These are phyloP conservation scores for Fusarium sp. DNA, from an alignment of 2,329 filamentous ascomycete species.

Conservation along the genomic window DNA sequence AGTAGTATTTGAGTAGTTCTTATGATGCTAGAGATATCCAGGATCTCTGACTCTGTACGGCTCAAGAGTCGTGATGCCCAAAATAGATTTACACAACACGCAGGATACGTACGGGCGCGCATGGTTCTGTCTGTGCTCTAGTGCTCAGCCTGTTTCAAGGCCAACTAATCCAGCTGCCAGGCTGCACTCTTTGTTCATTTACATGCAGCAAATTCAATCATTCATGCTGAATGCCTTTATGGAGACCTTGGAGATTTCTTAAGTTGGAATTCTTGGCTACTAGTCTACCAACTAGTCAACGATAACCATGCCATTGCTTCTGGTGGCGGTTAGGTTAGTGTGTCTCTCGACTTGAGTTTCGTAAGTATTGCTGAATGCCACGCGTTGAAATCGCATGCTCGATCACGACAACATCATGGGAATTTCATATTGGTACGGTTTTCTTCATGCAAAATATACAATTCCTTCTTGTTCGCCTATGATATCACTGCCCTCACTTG, in stretches of 20 bases:
- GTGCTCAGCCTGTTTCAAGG: constrained; percentile 1
- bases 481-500: constrained; percentile 1
- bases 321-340: neutral
- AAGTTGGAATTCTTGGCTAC: no score
- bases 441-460: neutral
- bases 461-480: neutral
- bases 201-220: neutral
- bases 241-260: neutral
- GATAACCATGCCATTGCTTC: neutral
- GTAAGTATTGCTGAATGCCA: neutral
- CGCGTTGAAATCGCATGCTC: neutral
- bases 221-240: neutral
- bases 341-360: neutral
- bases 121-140: constrained; percentile 2
- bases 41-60: neutral
- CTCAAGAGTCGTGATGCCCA: neutral
- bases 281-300: no score
- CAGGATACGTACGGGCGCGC: neutral
- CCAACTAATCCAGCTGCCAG: neutral
- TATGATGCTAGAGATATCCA: neutral
- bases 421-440: neutral
- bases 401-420: neutral
- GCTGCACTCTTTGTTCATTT: neutral
- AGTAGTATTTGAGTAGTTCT: no score
- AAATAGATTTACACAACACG: neutral